Evolutionary conservation across 768 basidiomycete genomes (phyloP).

Genomic region (Dacryopinax primogenitus): DNA sequence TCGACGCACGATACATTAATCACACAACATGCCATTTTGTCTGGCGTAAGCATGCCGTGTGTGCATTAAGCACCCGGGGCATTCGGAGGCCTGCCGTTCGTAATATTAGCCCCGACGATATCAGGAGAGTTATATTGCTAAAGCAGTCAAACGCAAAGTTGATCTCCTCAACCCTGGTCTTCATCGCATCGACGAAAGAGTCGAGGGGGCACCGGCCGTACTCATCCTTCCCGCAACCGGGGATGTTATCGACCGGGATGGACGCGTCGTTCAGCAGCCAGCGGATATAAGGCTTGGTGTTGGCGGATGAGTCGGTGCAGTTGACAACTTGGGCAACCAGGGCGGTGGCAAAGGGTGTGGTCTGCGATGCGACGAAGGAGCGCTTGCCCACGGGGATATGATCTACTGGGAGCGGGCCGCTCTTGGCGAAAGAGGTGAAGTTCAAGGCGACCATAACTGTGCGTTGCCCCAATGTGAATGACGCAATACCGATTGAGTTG

Average conservation of each 20-base stretch:
- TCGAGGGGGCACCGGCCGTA: slow-evolving; percentile 68
- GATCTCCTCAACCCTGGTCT: slow-evolving; percentile 47
- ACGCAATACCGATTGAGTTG: background rate
- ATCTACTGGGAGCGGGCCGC: slow-evolving; percentile 60
- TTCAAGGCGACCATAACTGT: slow-evolving; percentile 76
- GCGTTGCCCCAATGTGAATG: background rate
- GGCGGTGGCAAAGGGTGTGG: slow-evolving; percentile 84
- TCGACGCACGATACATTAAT: too few relatives aligned
- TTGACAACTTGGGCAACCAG: slow-evolving; percentile 47
- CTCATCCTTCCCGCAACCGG: slow-evolving; percentile 36
- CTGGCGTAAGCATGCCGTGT: too few relatives aligned
- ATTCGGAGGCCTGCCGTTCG: slow-evolving; percentile 27
- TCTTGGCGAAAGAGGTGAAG: slow-evolving; percentile 50
- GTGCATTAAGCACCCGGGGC: background rate
- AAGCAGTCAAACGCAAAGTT: slow-evolving; percentile 66
- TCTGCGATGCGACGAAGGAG: slow-evolving; percentile 59
- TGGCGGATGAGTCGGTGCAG: slow-evolving; percentile 34
- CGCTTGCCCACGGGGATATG: slow-evolving; percentile 45
- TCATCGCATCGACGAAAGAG: slow-evolving; percentile 57
- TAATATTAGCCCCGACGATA: slow-evolving; percentile 28
- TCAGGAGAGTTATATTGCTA: slow-evolving; percentile 35
- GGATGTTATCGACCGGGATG: slow-evolving; percentile 24
- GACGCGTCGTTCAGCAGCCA: slow-evolving; percentile 36
- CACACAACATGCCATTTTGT: too few relatives aligned
- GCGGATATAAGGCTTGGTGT: slow-evolving; percentile 49